Conservation (phyloP, 2,329 filamentous ascomycete species). For the Aspergillus neoniger region DNA sequence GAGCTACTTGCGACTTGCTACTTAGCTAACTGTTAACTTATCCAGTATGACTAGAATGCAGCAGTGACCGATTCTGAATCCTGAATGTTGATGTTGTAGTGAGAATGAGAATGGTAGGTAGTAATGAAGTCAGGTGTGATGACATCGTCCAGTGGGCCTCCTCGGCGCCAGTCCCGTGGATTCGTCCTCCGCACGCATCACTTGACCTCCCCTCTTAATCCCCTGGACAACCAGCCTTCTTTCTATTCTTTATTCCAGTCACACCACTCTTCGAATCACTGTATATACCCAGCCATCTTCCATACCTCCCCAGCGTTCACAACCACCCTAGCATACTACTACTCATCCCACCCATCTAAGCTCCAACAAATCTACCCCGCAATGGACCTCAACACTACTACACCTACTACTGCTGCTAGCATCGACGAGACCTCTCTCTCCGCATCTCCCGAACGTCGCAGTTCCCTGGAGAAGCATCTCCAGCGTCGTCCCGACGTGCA, state of each 20-base stretch:
- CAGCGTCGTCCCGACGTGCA: constrained; percentile 67
- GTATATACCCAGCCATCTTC: background rate
- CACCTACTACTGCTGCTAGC: constrained; percentile 13
- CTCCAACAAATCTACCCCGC: background rate
- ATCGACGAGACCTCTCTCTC: constrained; percentile 63
- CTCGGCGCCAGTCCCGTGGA: constrained; percentile 17
- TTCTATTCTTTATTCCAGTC: background rate
- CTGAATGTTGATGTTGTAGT: background rate
- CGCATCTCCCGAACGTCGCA: constrained; percentile 53
- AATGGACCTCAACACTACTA: constrained; percentile 16
- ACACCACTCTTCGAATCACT: background rate
- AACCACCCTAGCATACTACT: background rate
- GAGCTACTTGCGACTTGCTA: background rate
- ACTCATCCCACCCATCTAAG: background rate
- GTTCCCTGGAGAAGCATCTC: constrained; percentile 73
- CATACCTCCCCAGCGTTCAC: background rate
- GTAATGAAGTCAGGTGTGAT: background rate
- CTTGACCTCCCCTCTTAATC: constrained; percentile 21
- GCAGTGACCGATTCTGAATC: no score
- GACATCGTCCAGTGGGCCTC: constrained; percentile 2
- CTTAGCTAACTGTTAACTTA: background rate
- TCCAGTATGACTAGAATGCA: no score
- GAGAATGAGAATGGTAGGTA: background rate
- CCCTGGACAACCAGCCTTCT: constrained; percentile 11
- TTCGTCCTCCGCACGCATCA: constrained; percentile 18